Evolutionary conservation across 129 eudicot species (phyloP).

Genomic region (Artemisia argyi): DNA sequence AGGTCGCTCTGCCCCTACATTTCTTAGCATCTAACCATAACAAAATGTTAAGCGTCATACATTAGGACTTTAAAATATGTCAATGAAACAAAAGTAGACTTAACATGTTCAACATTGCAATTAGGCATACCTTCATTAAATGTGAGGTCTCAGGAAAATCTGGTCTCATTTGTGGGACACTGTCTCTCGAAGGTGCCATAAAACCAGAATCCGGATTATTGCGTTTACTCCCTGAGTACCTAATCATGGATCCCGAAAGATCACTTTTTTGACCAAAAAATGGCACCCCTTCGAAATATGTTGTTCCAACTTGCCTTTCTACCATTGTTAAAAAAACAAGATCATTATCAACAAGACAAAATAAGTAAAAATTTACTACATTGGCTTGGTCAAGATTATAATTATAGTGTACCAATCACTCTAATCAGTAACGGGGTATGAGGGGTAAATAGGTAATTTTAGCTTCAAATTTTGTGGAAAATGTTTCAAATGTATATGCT

Average conservation of each 20-base stretch:
- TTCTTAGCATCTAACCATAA: slow-evolving; percentile 65
- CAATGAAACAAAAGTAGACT: background rate
- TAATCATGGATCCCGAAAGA: slow-evolving; percentile 50
- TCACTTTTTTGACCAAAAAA: slow-evolving; percentile 68
- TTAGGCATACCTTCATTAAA: slow-evolving; percentile 64
- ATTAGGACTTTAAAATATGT: background rate
- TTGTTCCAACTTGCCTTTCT: slow-evolving; percentile 61
- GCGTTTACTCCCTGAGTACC: slow-evolving; percentile 58
- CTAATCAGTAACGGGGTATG: slow-evolving; percentile 23
- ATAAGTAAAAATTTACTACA: slow-evolving; percentile 16
- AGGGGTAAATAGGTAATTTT: slow-evolving; percentile 17
- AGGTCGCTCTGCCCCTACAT: slow-evolving; percentile 66
- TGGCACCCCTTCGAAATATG: slow-evolving; percentile 76
- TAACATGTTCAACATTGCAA: slow-evolving; percentile 2
- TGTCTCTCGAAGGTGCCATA: slow-evolving; percentile 66
- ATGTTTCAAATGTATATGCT: background rate
- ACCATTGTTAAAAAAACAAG: slow-evolving; percentile 43
- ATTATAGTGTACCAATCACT: slow-evolving; percentile 11
- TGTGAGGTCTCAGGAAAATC: slow-evolving; percentile 70
- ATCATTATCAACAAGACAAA: slow-evolving; percentile 34
- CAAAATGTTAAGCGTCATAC: slow-evolving; percentile 30
- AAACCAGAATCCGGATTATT: slow-evolving; percentile 63
- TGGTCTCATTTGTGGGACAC: slow-evolving; percentile 51
- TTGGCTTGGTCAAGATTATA: slow-evolving; percentile 8
- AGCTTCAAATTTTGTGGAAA: slow-evolving; percentile 14